A percentile compares a stretch with the other conserved stretches of the same genome.
phyloP scores from a whole-genome alignment of 208 protist species.

The Trypanosoma lewisi region DNA sequence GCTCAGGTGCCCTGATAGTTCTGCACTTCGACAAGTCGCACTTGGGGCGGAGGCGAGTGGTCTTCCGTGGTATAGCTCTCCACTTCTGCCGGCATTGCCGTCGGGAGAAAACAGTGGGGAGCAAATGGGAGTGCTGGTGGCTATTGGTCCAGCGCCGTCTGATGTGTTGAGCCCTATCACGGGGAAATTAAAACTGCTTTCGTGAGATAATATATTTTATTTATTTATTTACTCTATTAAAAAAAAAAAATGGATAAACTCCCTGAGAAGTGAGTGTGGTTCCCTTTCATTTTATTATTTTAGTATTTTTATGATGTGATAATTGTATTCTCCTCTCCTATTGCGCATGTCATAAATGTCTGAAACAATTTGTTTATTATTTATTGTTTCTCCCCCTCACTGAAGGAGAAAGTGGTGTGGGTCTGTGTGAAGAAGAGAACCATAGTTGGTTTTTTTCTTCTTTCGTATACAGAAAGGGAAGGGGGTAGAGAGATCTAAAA shows the following conservation, averaged over 20 bases:
- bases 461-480: slow-evolving; percentile 4
- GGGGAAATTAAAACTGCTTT: slow-evolving; percentile 69
- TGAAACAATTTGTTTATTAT: neutral
- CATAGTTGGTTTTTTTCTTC: slow-evolving; percentile 7
- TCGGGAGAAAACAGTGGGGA: neutral
- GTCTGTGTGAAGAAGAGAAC: no score
- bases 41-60: slow-evolving; percentile 20
- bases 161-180: slow-evolving; percentile 53
- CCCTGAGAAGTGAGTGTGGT: no score
- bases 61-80: slow-evolving; percentile 27
- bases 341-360: no score
- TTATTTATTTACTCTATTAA: no score
- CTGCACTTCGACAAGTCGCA: slow-evolving; percentile 27
- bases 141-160: slow-evolving; percentile 61
- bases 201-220: slow-evolving; percentile 23
- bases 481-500: neutral
- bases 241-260: no score
- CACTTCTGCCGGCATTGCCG: neutral
- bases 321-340: neutral
- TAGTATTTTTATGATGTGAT: neutral
- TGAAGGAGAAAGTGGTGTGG: no score
- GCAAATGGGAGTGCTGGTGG: slow-evolving; percentile 31
- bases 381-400: slow-evolving; percentile 3
- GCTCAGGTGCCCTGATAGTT: slow-evolving; percentile 40
- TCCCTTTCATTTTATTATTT: slow-evolving; percentile 3